Conservation (phyloP, 805 yeast species). For the Ogataea naganishii region DNA sequence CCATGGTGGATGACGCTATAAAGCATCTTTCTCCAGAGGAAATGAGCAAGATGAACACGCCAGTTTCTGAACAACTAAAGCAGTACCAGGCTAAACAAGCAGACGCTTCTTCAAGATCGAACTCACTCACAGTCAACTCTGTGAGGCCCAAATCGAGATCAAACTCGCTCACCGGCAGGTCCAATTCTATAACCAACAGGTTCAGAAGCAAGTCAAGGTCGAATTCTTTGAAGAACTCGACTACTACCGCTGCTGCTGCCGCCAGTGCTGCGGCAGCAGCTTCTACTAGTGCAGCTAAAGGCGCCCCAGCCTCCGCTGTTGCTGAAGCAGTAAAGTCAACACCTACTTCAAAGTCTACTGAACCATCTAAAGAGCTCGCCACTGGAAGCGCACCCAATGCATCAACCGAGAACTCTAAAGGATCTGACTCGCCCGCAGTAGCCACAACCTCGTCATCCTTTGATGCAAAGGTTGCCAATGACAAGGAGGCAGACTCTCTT, state of each 20-base stretch:
- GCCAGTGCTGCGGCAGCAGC: slow-evolving; percentile 20
- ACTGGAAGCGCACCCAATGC: slow-evolving; percentile 5
- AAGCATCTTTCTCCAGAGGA: slow-evolving; percentile 19
- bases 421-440: slow-evolving; percentile 14
- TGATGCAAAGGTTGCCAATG: too few species aligned
- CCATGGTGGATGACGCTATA: slow-evolving; percentile 25
- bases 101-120: slow-evolving; percentile 32
- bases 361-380: slow-evolving; percentile 1
- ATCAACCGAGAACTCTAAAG: slow-evolving; percentile 9
- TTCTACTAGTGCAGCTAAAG: slow-evolving; percentile 13
- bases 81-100: slow-evolving; percentile 18
- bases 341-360: slow-evolving; percentile 1
- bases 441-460: too few species aligned
- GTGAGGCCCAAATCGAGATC: slow-evolving; percentile 9
- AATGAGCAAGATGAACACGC: slow-evolving; percentile 19
- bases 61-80: slow-evolving; percentile 17
- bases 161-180: slow-evolving; percentile 6
- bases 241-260: slow-evolving; percentile 22
- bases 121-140: slow-evolving; percentile 27
- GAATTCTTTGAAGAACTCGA: slow-evolving; percentile 11
- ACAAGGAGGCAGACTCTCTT: slow-evolving; percentile 3
- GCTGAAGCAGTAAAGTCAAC: slow-evolving; percentile 4
- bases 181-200: slow-evolving; percentile 9
- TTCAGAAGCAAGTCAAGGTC: slow-evolving; percentile 12
- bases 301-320: slow-evolving; percentile 14